These are phyloP conservation scores for Phtheirospermum japonicum DNA, from an alignment of 257 asterid species.

Conservation along the genomic window DNA sequence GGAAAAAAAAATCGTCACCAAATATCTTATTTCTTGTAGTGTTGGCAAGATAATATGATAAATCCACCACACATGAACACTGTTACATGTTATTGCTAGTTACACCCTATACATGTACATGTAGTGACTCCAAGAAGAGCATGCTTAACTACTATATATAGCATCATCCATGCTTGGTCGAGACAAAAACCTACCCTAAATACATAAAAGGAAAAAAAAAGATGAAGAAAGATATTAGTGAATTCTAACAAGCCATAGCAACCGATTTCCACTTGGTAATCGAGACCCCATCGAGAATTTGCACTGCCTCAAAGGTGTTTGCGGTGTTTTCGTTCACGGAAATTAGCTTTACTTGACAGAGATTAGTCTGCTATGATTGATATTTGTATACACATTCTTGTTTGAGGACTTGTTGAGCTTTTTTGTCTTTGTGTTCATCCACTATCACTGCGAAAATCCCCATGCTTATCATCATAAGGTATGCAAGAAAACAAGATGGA, in stretches of 20 bases:
- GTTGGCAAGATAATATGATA: no score
- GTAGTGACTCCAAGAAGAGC: no score
- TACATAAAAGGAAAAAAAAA: no score
- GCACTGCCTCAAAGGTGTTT: conserved; percentile 4
- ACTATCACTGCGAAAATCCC: background rate
- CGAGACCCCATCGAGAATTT: background rate
- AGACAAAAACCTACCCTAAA: no score
- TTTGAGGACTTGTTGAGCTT: background rate
- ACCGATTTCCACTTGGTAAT: background rate
- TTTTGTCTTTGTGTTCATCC: background rate
- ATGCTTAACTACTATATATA: no score
- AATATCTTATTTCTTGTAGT: no score
- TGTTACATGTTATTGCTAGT: no score
- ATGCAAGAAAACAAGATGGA: background rate
- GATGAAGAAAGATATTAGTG: no score
- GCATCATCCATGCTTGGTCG: no score
- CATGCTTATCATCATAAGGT: background rate
- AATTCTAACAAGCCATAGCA: background rate
- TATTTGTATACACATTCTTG: conserved; percentile 5
- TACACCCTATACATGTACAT: no score
- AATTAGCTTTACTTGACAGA: background rate
- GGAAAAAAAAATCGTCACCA: no score
- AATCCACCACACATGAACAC: no score
- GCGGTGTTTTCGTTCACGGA: background rate
- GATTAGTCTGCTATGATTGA: background rate